These are phyloP conservation scores for Cytospora piceae DNA, from an alignment of 2,329 filamentous ascomycete species.

Conservation along the genomic window DNA sequence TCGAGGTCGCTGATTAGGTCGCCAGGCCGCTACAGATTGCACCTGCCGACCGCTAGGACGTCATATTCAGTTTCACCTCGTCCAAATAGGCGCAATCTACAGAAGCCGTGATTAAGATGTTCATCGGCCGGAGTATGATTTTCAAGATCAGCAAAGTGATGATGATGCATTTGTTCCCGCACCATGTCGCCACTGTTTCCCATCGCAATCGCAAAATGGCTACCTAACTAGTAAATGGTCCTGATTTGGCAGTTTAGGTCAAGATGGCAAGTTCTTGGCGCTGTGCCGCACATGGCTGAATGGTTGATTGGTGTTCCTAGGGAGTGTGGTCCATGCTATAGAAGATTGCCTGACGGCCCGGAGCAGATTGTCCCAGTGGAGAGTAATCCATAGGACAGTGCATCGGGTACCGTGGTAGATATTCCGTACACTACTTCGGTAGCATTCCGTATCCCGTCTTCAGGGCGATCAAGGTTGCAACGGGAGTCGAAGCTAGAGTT, in stretches of 20 bases:
- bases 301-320: neutral
- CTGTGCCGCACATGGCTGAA: neutral
- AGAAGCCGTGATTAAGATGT: neutral
- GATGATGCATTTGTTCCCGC: conserved; percentile 14
- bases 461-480: conserved; percentile 5
- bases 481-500: conserved; percentile 10
- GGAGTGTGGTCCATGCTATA: neutral
- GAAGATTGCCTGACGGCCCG: neutral
- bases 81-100: conserved; percentile 10
- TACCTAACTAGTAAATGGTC: neutral
- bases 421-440: neutral
- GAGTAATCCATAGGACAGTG: neutral
- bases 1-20: conserved; percentile 9
- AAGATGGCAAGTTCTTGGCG: neutral
- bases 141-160: conserved; percentile 17
- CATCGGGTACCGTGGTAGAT: neutral
- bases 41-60: conserved; percentile 20
- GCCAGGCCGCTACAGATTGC: conserved; percentile 15
- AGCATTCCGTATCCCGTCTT: conserved; percentile 10
- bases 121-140: conserved; percentile 18
- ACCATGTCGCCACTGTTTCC: conserved; percentile 4
- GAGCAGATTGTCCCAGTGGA: neutral
- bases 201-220: neutral
- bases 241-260: conserved; percentile 1
- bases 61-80: conserved; percentile 21